Evolutionary conservation across 306 rosid genomes (phyloP).

Genomic region (Rosa persica): DNA sequence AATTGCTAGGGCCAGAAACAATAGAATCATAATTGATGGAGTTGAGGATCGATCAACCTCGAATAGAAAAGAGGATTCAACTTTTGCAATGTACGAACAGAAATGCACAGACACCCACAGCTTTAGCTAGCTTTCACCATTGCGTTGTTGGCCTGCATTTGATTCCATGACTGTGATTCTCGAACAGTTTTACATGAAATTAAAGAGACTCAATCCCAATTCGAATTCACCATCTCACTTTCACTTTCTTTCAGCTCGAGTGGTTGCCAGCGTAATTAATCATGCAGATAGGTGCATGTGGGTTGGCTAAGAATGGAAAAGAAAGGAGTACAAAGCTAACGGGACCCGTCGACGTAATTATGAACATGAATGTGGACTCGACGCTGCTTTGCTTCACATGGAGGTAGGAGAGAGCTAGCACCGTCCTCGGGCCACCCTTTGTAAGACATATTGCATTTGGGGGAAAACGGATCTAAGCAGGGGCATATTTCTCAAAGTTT

Average conservation of each 20-base stretch:
- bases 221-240: not conserved
- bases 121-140: not conserved
- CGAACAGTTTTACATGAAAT: not conserved
- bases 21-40: not conserved
- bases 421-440: conserved; percentile 7
- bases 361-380: conserved; percentile 13
- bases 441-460: not conserved
- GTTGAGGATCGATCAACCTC: not conserved
- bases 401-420: not conserved
- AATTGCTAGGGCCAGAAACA: not conserved
- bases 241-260: not conserved
- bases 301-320: not conserved
- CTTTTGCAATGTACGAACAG: not conserved
- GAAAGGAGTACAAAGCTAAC: not conserved
- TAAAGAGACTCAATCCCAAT: not conserved
- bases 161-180: not conserved
- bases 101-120: conserved; percentile 4
- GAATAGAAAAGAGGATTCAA: not conserved
- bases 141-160: not conserved
- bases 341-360: conserved; percentile 13
- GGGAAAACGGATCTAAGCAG: not conserved
- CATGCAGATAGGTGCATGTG: not conserved
- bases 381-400: conserved; percentile 8
- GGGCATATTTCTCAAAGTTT: not conserved
- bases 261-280: not conserved